Evolutionary conservation across 164 flowering plant genomes (phyloP), one percentile per base, ranked within the genome.

Genomic region (Stephania japonica): DNA sequence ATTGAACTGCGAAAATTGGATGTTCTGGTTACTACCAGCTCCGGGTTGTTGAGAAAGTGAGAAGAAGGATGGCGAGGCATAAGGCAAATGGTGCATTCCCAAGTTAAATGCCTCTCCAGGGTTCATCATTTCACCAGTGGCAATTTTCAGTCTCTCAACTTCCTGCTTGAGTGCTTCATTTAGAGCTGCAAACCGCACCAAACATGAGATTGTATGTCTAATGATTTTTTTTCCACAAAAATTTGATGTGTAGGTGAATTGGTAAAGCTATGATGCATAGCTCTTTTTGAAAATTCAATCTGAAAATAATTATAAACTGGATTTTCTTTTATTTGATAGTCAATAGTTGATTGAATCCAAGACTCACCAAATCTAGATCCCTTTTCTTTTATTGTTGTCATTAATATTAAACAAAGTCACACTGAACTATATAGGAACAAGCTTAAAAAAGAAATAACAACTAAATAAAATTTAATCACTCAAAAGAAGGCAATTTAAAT

Each of bases 121-220:
- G 72, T 83, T 84, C 75, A 81, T 73, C 13, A 75, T 76, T 78
- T 90, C 91, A 44, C 97, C 94, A 1, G 97, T 91, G 24, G 91
- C 90, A 66, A 88, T 63, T 80, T 86, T 90, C 63, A 91, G 91
- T 78, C 93, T 85, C 81, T 89, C 92, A 8, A 91, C 91, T 84
- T 91, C 97, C 77, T 87, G 89, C 85, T 87, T 91, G 73, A 91
- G 83, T 6, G 97, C 93, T 67, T 91, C 94, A 79, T 90, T 91
- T 68, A 91, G 74, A 77, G 93, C 91, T 90, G 88, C 75, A 77
- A n/a, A 49, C 41, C 18, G 42, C 7, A 63, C 38, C 43, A 67
- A 67, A n/a, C 49, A 61, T 53, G 41, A 69, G 64, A 41, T 18
- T 26, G 65, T n/a, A 53, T 65, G 26, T 5, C 19, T 14, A 70